Evolutionary conservation across 1,139 yeast species (phyloP).

Genomic region (Hyphopichia burtonii): DNA sequence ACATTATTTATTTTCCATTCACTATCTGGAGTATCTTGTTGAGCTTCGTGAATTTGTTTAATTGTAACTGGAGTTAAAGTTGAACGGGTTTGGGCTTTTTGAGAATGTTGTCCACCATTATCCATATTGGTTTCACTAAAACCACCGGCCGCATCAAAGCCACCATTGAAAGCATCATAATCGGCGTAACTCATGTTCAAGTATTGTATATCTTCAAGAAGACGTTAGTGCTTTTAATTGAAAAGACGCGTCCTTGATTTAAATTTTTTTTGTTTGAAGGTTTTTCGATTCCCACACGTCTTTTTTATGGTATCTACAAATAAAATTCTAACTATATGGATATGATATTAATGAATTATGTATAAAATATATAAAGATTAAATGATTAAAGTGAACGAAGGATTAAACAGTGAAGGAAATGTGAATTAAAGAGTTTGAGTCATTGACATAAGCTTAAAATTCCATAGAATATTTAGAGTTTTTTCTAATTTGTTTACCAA

Average conservation of each 20-base stretch:
- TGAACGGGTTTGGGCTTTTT: constrained; percentile 37
- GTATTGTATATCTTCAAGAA: not conserved
- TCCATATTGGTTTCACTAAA: constrained; percentile 24
- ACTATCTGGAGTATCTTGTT: constrained; percentile 68
- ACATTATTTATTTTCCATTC: constrained; percentile 68
- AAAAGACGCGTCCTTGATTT: not conserved
- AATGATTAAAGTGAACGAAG: too few relatives aligned
- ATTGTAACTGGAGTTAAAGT: constrained; percentile 80
- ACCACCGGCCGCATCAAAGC: constrained; percentile 29
- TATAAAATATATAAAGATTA: too few relatives aligned
- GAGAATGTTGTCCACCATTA: constrained; percentile 26
- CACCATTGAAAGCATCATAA: constrained; percentile 16
- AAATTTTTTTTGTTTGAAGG: not conserved
- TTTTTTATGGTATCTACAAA: too few relatives aligned
- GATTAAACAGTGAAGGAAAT: too few relatives aligned
- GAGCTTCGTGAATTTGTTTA: constrained; percentile 70
- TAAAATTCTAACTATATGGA: too few relatives aligned
- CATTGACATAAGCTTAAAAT: too few relatives aligned
- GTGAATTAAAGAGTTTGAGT: too few relatives aligned
- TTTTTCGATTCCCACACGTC: not conserved
- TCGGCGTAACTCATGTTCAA: constrained; percentile 6
- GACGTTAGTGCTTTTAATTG: too few relatives aligned
- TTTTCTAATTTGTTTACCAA: constrained; percentile 60
- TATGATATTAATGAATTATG: too few relatives aligned
- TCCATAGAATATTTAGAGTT: constrained; percentile 49